Evolutionary conservation across 2,329 filamentous ascomycete genomes (phyloP).

Genomic region (Colletotrichum costaricense): DNA sequence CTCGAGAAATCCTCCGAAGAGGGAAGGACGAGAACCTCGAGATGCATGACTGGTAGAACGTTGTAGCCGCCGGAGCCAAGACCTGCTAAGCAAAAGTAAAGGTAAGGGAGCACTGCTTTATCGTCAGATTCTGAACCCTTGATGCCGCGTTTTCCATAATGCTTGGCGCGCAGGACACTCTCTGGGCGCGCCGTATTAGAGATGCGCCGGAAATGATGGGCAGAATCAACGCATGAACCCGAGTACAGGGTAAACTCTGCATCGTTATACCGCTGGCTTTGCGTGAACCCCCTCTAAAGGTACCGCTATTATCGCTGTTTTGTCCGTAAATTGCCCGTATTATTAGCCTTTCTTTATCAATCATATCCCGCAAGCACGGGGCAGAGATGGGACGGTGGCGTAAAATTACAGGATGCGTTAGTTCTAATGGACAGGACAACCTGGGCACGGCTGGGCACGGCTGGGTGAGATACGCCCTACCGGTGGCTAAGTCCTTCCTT

Average conservation of each 20-base stretch:
- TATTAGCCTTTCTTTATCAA: neutral
- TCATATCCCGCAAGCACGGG: constrained; percentile 1
- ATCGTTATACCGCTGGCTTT: neutral
- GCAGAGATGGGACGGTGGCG: neutral
- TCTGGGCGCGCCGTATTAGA: neutral
- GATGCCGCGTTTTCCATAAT: neutral
- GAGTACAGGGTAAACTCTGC: neutral
- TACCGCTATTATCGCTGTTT: neutral
- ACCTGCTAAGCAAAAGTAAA: constrained; percentile 11
- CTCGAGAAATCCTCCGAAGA: neutral
- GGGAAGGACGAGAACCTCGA: neutral
- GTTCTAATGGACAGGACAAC: neutral
- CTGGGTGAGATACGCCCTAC: neutral
- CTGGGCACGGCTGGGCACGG: neutral
- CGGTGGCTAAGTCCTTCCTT: neutral
- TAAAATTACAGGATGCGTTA: neutral
- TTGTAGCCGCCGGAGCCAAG: constrained; percentile 3
- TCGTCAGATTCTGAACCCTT: constrained; percentile 17
- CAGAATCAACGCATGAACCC: neutral
- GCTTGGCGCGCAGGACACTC: constrained; percentile 12
- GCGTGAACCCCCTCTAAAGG: constrained; percentile 5
- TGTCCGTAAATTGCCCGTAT: neutral
- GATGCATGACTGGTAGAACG: neutral
- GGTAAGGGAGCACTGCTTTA: neutral
- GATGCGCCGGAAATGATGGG: neutral